These are phyloP conservation scores for Candida michaelii DNA, from an alignment of 805 yeast species.

Conservation along the genomic window DNA sequence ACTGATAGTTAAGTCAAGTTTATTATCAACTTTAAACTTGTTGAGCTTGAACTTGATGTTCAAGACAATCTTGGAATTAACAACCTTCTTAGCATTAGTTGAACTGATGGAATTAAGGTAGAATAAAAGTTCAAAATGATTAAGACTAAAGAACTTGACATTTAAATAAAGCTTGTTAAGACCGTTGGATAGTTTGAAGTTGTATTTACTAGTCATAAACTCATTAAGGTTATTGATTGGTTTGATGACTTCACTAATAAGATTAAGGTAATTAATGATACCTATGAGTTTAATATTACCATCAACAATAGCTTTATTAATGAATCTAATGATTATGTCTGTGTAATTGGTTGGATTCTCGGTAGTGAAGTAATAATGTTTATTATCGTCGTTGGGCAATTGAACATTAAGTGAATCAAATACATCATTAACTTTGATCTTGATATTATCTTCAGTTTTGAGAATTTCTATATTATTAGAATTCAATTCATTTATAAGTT, in stretches of 20 bases:
- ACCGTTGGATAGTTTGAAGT: conserved; percentile 28
- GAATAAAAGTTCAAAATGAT: conserved; percentile 32
- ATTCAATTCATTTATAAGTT: conserved; percentile 32
- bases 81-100: conserved; percentile 30
- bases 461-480: conserved; percentile 27
- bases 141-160: conserved; percentile 28
- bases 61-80: conserved; percentile 34
- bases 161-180: conserved; percentile 33
- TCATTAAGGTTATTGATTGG: conserved; percentile 21
- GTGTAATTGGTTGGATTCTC: conserved; percentile 14
- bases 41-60: conserved; percentile 27
- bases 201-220: conserved; percentile 13
- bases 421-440: conserved; percentile 28
- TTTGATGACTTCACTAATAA: conserved; percentile 29
- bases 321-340: conserved; percentile 15
- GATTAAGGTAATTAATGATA: conserved; percentile 33
- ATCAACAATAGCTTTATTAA: conserved; percentile 17
- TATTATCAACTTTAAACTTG: conserved; percentile 26
- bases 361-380: conserved; percentile 11
- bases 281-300: conserved; percentile 24
- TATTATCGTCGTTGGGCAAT: conserved; percentile 19
- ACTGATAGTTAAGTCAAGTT: conserved; percentile 21
- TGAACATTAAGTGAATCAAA: conserved; percentile 19
- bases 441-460: conserved; percentile 22
- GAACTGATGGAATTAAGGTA: conserved; percentile 25